phyloP scores from a whole-genome alignment of 2,329 filamentous ascomycete genomes.

The Alternaria brassicicola region DNA sequence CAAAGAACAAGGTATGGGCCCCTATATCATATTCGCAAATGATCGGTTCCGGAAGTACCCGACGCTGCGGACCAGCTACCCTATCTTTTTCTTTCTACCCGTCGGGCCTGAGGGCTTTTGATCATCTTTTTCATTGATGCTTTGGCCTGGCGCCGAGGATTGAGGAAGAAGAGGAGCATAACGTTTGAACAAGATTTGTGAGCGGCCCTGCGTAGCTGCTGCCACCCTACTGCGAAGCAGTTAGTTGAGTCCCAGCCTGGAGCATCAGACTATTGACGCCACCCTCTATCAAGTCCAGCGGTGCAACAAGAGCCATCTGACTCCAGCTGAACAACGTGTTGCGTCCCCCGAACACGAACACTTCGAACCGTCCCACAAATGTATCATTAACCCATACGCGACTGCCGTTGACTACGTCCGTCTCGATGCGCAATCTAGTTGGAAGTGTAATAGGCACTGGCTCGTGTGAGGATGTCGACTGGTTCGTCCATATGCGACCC shows the following conservation, averaged over 20 bases:
- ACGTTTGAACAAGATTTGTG: not conserved
- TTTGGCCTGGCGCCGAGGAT: not conserved
- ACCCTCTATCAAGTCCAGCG: constrained; percentile 48
- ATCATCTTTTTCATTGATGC: not conserved
- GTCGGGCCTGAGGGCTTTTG: not conserved
- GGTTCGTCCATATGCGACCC: constrained; percentile 61
- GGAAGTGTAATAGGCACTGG: constrained; percentile 46
- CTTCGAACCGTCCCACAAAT: constrained; percentile 60
- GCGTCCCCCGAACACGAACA: constrained; percentile 60
- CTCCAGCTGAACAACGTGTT: constrained; percentile 62
- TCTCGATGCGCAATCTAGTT: constrained; percentile 51
- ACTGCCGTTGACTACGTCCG: constrained; percentile 55
- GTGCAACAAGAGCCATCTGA: constrained; percentile 63
- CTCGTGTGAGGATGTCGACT: constrained; percentile 54
- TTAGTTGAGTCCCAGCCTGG: constrained; percentile 1
- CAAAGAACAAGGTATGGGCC: too few relatives aligned
- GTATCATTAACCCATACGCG: constrained; percentile 56
- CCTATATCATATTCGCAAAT: too few relatives aligned
- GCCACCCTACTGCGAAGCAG: not conserved
- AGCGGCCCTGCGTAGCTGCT: not conserved
- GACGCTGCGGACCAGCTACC: too few relatives aligned
- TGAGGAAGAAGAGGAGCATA: not conserved
- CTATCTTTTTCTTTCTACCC: too few relatives aligned
- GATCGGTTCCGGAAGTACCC: too few relatives aligned
- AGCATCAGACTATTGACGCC: constrained; percentile 29